Base-by-base conservation (phyloP, 2,329 filamentous ascomycete species). In the Aspergillus sp. region DNA sequence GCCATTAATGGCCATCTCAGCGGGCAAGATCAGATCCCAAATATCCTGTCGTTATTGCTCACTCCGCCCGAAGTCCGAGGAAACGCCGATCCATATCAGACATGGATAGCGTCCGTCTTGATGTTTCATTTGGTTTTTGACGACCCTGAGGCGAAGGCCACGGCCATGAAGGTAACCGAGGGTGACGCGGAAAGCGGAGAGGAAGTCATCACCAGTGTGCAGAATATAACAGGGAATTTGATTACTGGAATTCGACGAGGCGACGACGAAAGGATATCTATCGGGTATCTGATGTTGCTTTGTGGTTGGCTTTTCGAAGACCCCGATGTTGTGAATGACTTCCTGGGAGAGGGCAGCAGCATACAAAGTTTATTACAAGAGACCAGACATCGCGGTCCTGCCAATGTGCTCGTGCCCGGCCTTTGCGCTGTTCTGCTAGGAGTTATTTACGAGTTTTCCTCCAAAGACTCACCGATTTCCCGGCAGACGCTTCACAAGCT, bases 401-500 rank as follows among this genome's bases (percentile, higher is more conserved):
- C 75, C 8, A 78, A 78, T 37, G 67, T 74, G 13, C 66, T 93
- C 19, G 70, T 89, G 10, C 82, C 85, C 43, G 91, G 91, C 2
- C 69, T 98, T 8, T 86, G 82, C 53, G 82, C 86, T 11, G 78
- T 86, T 53, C 65, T 98, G 0, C 69, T 96, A 1, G 91, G 89
- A 7, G 80, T 93, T 13, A 72, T 91, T 4, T 98, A 96, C 55
- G 91, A 98, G 51, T 98, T 96, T 52, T 96, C 89, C 7, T 95
- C 89, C 0, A 94, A 93, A 54, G 91, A 98, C 59, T 96, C 89
- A 0, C 86, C 91, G 0, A 80, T 98, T 32, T 75, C 89, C 4
- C 74, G 91, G 39, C 71, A 78, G 15, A 88, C 82, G 7, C 65
- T 98, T 27, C 83, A 93, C 49, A 77, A 82, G 15, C 73, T 95